A percentile compares a stretch with the other conserved stretches of the same genome.
These are phyloP conservation scores for Achaetomiella virescens DNA, from an alignment of 495 filamentous ascomycete genomes.

Conservation along the genomic window DNA sequence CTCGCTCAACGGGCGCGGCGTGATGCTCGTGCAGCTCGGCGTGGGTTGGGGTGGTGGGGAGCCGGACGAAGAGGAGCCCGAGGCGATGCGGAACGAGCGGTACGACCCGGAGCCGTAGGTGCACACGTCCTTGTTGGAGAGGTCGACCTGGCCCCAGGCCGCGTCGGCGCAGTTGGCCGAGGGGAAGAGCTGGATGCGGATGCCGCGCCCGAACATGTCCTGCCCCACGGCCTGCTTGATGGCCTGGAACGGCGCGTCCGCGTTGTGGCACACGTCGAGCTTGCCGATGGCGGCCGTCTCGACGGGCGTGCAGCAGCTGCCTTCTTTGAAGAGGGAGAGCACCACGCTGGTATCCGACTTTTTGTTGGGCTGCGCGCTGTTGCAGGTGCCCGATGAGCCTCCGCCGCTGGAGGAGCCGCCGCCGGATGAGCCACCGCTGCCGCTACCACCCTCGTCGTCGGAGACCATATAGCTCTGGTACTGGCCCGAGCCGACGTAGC, in stretches of 20 bases:
- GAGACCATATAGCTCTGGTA: not conserved
- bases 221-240: not conserved
- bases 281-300: not conserved
- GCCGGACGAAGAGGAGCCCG: not conserved
- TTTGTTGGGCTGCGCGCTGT: not conserved
- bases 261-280: not conserved
- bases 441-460: not conserved
- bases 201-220: not conserved
- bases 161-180: not conserved
- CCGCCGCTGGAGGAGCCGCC: not conserved
- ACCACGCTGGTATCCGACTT: not conserved
- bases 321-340: not conserved
- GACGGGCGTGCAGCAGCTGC: not conserved
- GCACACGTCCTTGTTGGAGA: not conserved
- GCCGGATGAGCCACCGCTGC: not conserved
- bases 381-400: not conserved
- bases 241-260: not conserved
- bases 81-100: not conserved
- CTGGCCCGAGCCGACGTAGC: not conserved
- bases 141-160: not conserved
- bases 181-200: not conserved
- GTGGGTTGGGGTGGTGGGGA: not conserved
- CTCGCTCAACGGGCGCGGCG: not conserved
- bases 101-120: not conserved
- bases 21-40: not conserved